Evolutionary conservation across 2,329 filamentous ascomycete genomes (phyloP).

Genomic region (Madurella fahalii): DNA sequence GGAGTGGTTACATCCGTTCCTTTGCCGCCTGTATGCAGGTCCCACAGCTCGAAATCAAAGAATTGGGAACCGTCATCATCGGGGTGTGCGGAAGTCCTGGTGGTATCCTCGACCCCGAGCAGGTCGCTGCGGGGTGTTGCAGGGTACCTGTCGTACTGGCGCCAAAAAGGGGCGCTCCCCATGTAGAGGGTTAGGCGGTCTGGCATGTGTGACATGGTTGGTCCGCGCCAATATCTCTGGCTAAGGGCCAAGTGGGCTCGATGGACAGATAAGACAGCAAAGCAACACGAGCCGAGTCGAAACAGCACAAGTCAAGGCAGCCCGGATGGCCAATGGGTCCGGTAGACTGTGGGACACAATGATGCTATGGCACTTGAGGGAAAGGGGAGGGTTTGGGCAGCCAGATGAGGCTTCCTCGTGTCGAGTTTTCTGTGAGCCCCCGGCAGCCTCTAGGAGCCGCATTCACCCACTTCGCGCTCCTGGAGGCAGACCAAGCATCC

Average conservation of each 20-base stretch:
- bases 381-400: slow-evolving; percentile 11
- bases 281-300: slow-evolving; percentile 11
- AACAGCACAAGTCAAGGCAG: slow-evolving; percentile 18
- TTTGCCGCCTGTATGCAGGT: not conserved
- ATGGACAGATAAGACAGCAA: slow-evolving; percentile 18
- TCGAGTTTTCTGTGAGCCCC: slow-evolving; percentile 17
- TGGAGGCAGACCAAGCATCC: slow-evolving; percentile 1
- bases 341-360: slow-evolving; percentile 6
- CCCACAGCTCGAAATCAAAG: slow-evolving; percentile 16
- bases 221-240: slow-evolving; percentile 10
- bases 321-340: slow-evolving; percentile 9
- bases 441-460: slow-evolving; percentile 8
- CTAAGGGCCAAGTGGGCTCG: slow-evolving; percentile 11
- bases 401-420: slow-evolving; percentile 4
- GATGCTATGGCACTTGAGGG: slow-evolving; percentile 11
- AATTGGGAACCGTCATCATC: slow-evolving; percentile 14
- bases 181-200: slow-evolving; percentile 10
- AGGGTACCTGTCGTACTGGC: slow-evolving; percentile 7
- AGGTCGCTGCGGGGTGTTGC: slow-evolving; percentile 9
- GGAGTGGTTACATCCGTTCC: slow-evolving; percentile 18
- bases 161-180: slow-evolving; percentile 2
- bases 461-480: not conserved
- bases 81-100: slow-evolving; percentile 10
- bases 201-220: slow-evolving; percentile 16
- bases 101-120: slow-evolving; percentile 4